phyloP scores from a whole-genome alignment of 2,329 filamentous ascomycete species.

The Lizonia empirigonia region DNA sequence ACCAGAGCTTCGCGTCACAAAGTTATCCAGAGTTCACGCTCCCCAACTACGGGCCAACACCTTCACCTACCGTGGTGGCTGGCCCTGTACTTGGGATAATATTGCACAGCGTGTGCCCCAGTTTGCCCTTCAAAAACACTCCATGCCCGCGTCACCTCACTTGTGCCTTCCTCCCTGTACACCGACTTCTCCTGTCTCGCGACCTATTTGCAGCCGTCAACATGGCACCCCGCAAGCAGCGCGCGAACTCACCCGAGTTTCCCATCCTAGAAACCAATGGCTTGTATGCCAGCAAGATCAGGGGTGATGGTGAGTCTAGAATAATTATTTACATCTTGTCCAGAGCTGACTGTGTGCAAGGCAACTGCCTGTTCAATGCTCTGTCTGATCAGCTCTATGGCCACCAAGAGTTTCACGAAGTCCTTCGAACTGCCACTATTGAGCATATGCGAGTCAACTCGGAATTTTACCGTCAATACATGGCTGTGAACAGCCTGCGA shows the following conservation, averaged over 20 bases:
- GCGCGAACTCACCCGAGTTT: conserved; percentile 53
- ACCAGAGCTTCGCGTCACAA: conserved; percentile 41
- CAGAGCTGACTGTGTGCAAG: conserved; percentile 50
- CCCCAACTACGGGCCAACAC: conserved; percentile 28
- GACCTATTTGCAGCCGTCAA: conserved; percentile 32
- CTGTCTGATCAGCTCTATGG: conserved; percentile 71
- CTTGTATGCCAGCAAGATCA: conserved; percentile 64
- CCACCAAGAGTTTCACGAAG: conserved; percentile 60
- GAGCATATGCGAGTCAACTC: conserved; percentile 66
- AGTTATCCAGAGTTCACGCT: conserved; percentile 33
- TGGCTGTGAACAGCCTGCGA: conserved; percentile 60
- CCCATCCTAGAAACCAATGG: conserved; percentile 62
- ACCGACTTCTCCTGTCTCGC: conserved; percentile 43
- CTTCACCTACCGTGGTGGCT: conserved; percentile 36
- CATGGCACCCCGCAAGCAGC: conserved; percentile 41
- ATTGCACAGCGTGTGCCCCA: conserved; percentile 15
- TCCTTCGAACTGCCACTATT: conserved; percentile 65
- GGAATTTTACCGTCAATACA: conserved; percentile 69
- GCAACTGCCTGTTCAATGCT: conserved; percentile 73
- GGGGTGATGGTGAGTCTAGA: conserved; percentile 64
- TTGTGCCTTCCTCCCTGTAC: conserved; percentile 32
- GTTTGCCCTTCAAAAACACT: conserved; percentile 14
- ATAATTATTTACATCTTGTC: conserved; percentile 12
- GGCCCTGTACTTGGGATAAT: conserved; percentile 21
- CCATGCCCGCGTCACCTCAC: conserved; percentile 38